Conservation (phyloP, 257 asterid species). For the Solanum acaule region DNA sequence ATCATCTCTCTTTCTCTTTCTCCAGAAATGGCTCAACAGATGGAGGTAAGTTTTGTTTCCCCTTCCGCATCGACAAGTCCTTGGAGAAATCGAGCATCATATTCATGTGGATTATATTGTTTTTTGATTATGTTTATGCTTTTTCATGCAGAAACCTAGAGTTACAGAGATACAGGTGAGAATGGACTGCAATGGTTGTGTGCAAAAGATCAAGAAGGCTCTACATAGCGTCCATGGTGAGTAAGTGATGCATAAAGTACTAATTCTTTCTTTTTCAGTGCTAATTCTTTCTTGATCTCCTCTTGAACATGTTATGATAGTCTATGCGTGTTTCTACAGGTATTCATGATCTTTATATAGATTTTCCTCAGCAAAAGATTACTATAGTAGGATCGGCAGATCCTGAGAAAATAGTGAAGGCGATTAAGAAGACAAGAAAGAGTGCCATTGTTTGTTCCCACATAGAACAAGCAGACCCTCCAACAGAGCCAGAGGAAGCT, state of each 20-base stretch:
- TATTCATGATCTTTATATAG: constrained; percentile 57
- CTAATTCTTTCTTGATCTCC: not conserved
- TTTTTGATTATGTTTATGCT: not conserved
- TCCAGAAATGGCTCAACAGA: constrained; percentile 29
- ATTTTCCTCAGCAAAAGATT: constrained; percentile 64
- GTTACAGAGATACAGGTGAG: constrained; percentile 61
- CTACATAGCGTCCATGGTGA: constrained; percentile 58
- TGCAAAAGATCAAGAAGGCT: constrained; percentile 79
- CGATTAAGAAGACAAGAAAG: constrained; percentile 69
- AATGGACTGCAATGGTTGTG: constrained; percentile 87
- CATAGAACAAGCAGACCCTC: constrained; percentile 48
- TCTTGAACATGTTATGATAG: not conserved
- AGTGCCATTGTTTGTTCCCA: constrained; percentile 62
- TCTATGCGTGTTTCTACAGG: constrained; percentile 24
- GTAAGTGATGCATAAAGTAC: not conserved
- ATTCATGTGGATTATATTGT: not conserved
- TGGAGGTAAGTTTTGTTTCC: constrained; percentile 31
- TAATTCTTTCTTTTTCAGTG: not conserved
- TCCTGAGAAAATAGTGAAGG: constrained; percentile 63
- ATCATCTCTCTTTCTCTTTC: constrained; percentile 11
- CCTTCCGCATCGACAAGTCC: not conserved
- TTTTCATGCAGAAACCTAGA: not conserved
- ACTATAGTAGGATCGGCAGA: constrained; percentile 78
- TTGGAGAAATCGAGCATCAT: not conserved
- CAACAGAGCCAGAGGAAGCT: constrained; percentile 26